Evolutionary conservation across 257 asterid genomes (phyloP).

Genomic region (Salvia splendens): DNA sequence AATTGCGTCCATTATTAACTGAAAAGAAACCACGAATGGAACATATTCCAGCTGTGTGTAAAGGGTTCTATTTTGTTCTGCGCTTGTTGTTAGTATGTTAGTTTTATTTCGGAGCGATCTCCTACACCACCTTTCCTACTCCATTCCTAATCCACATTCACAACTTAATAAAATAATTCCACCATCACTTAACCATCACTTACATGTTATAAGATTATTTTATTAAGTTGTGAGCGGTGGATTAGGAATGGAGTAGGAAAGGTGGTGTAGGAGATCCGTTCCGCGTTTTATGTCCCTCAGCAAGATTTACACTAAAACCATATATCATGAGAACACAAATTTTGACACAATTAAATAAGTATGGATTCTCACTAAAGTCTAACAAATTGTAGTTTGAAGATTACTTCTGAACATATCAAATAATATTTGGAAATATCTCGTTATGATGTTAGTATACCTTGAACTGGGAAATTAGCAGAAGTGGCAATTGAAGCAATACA

Average conservation of each 20-base stretch:
- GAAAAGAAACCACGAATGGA: background rate
- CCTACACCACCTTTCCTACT: too few species aligned
- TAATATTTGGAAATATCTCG: background rate
- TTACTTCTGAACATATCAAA: background rate
- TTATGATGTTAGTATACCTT: background rate
- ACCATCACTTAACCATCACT: too few species aligned
- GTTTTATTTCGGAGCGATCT: too few species aligned
- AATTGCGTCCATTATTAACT: constrained; percentile 18
- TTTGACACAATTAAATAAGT: background rate
- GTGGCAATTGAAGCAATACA: constrained; percentile 32
- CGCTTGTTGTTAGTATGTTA: background rate
- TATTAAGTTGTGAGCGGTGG: too few species aligned
- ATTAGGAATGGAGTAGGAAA: too few species aligned
- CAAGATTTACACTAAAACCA: background rate
- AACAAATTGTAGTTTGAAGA: background rate
- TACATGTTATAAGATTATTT: too few species aligned
- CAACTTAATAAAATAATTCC: too few species aligned
- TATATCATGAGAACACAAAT: too few species aligned
- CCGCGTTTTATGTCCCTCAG: background rate
- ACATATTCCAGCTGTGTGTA: background rate
- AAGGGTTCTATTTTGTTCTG: background rate
- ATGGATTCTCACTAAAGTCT: background rate
- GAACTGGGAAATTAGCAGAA: constrained; percentile 3
- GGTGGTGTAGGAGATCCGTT: too few species aligned
- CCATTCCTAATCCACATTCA: too few species aligned